These are phyloP conservation scores for Thalassiosira livingstoniorum DNA, from an alignment of 352 stramenopile species.

Conservation along the genomic window DNA sequence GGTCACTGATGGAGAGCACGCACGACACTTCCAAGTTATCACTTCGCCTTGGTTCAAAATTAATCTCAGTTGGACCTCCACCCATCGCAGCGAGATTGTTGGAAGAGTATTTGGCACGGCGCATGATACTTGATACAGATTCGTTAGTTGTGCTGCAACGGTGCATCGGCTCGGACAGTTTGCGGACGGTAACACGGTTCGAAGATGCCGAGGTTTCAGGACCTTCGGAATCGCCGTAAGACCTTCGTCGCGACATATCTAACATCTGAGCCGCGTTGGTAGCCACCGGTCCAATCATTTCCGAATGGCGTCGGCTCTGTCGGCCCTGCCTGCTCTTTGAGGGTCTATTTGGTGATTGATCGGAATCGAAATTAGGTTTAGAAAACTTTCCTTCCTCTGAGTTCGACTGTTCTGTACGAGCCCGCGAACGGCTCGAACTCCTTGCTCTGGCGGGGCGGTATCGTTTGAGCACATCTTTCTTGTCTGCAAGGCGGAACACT, in stretches of 20 bases:
- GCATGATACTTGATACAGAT: constrained; percentile 5
- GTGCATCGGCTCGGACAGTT: constrained; percentile 29
- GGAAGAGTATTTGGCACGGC: constrained; percentile 12
- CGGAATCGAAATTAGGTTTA: neutral
- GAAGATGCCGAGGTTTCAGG: neutral
- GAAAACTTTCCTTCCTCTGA: neutral
- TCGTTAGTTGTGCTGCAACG: constrained; percentile 6
- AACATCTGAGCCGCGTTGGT: neutral
- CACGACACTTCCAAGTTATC: neutral
- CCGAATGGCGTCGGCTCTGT: neutral
- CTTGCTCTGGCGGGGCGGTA: neutral
- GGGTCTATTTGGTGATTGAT: neutral
- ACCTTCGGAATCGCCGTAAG: neutral
- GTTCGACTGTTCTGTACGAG: neutral
- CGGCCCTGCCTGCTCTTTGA: neutral
- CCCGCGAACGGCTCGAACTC: no score
- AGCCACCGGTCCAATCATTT: neutral
- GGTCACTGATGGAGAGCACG: neutral
- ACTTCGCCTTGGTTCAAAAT: no score
- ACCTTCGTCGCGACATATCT: neutral
- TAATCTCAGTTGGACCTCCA: neutral
- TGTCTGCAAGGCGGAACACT: neutral
- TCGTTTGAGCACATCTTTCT: neutral
- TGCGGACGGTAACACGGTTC: constrained; percentile 7
- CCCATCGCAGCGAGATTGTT: constrained; percentile 8